Percentiles rank a stretch among this genome's conserved stretches.
Evolutionary conservation across 345 rosid species (phyloP).

Genomic region (Gossypium turneri): DNA sequence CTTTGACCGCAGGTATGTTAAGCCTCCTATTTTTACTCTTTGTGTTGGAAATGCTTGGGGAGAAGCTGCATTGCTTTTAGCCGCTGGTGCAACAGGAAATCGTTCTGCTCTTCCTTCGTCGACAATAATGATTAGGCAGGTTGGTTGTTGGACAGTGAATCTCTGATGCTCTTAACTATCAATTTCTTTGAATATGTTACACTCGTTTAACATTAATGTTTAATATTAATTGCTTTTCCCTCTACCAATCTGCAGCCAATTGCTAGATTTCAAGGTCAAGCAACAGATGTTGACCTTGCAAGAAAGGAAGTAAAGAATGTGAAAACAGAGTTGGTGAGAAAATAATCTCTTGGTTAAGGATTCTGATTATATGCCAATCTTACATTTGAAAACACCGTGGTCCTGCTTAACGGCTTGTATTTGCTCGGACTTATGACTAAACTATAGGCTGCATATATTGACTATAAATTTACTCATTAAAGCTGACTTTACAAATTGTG

Average conservation of each 20-base stretch:
- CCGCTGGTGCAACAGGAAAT: conserved; percentile 60
- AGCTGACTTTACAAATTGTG: not conserved
- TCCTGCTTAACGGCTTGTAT: not conserved
- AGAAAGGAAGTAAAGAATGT: conserved; percentile 70
- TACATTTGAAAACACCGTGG: conserved; percentile 1
- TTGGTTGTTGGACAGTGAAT: conserved; percentile 14
- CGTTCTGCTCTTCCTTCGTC: conserved; percentile 70
- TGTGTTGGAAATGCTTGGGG: conserved; percentile 99
- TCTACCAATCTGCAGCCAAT: conserved; percentile 64
- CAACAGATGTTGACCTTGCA: conserved; percentile 70
- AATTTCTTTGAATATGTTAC: conserved; percentile 2
- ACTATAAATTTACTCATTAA: not conserved
- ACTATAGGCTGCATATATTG: not conserved
- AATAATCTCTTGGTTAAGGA: not conserved
- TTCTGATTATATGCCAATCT: conserved; percentile 13
- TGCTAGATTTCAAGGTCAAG: conserved; percentile 93
- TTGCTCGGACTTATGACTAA: not conserved
- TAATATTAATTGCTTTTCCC: not conserved
- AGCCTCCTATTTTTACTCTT: conserved; percentile 87
- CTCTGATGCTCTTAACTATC: conserved; percentile 14
- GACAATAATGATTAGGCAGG: conserved; percentile 71
- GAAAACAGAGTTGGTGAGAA: conserved; percentile 71
- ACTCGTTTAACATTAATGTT: not conserved
- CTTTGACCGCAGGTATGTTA: conserved; percentile 51
- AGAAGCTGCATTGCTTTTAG: conserved; percentile 89